Base-by-base conservation (phyloP, 176 grass and related monocot species). In the Carex scoparia region DNA sequence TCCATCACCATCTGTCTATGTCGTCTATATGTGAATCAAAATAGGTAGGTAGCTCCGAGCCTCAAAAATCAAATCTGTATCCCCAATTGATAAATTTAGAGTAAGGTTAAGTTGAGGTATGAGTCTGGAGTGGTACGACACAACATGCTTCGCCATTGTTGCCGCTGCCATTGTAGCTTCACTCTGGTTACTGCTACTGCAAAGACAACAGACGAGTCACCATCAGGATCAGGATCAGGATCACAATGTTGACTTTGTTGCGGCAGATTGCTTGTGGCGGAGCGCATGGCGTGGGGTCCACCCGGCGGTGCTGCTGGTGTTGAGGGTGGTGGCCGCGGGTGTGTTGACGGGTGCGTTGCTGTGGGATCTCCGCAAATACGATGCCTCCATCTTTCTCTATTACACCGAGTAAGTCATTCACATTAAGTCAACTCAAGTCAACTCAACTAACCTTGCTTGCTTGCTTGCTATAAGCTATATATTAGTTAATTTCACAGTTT, bases 351-450 rank as follows among this genome's bases (percentile, higher is more conserved):
- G 3, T 12, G 55, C 85, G 1, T 79, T 92, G 16, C 2, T 83
- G 7, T 92, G 84, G 88, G 91, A 81, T 79, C 19, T 71, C 30
- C 15, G 57, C n/a, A 90, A 73, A 65, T 92, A 92, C 30, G 91
- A 86, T 55, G 1, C 35, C 10, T 80, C 81, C 59, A 88, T 92
- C 10, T 87, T 92, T 67, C 0, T 92, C 42, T 92, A 92, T 54
- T 92, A 92, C 65, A 92, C 91, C 4, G 91, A 90, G 91, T 92
- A 86, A 55, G 87, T 77, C 19, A 1, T 33, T 33, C 1, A 33
- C 32, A 33, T 33, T 1, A 33, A 33, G 32, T 40, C 38, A 40
- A 40, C 4, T 40, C 38, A 6, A 40, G 4, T 40, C 38, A 40
- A 40, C 38, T 40, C 38, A 35, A 35, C 33, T 35, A 35, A 35